These are phyloP conservation scores for Psilocybe sp. DNA, from an alignment of 768 basidiomycete species.

Conservation along the genomic window DNA sequence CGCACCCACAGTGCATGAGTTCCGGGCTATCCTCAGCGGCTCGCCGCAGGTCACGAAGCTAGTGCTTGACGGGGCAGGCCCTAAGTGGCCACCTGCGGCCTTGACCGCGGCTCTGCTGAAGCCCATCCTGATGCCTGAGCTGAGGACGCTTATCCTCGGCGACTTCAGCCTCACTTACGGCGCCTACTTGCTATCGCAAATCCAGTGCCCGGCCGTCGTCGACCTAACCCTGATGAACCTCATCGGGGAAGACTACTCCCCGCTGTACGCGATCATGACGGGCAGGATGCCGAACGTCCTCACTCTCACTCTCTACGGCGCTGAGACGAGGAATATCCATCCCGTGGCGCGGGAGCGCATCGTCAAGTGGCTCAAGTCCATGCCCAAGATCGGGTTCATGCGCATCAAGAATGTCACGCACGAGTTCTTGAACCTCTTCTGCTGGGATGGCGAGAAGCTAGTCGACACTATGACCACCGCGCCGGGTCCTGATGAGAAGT, in stretches of 20 bases:
- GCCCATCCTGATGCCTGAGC: slow-evolving; percentile 45
- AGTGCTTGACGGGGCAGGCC: slow-evolving; percentile 62
- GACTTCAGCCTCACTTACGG: slow-evolving; percentile 51
- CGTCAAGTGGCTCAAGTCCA: slow-evolving; percentile 52
- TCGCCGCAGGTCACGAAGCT: slow-evolving; percentile 54
- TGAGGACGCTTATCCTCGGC: slow-evolving; percentile 55
- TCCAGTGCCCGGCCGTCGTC: slow-evolving; percentile 55
- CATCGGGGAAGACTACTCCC: slow-evolving; percentile 46
- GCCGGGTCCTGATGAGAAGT: slow-evolving; percentile 6
- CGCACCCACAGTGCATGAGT: slow-evolving; percentile 46
- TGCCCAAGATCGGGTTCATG: slow-evolving; percentile 52
- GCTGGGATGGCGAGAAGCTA: slow-evolving; percentile 30
- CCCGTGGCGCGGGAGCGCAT: slow-evolving; percentile 25
- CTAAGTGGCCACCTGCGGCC: slow-evolving; percentile 29
- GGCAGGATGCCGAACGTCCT: slow-evolving; percentile 49
- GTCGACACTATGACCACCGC: slow-evolving; percentile 4
- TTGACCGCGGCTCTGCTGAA: slow-evolving; percentile 6
- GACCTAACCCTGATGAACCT: slow-evolving; percentile 59
- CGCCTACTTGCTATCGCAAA: slow-evolving; percentile 40
- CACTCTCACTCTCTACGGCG: slow-evolving; percentile 49
- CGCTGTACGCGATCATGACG: slow-evolving; percentile 44
- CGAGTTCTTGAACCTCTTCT: slow-evolving; percentile 46
- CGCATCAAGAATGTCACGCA: slow-evolving; percentile 43
- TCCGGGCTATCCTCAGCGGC: slow-evolving; percentile 47
- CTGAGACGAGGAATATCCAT: slow-evolving; percentile 29